Evolutionary conservation across 2,329 filamentous ascomycete species (phyloP).

Genomic region (Alternaria consortialis): DNA sequence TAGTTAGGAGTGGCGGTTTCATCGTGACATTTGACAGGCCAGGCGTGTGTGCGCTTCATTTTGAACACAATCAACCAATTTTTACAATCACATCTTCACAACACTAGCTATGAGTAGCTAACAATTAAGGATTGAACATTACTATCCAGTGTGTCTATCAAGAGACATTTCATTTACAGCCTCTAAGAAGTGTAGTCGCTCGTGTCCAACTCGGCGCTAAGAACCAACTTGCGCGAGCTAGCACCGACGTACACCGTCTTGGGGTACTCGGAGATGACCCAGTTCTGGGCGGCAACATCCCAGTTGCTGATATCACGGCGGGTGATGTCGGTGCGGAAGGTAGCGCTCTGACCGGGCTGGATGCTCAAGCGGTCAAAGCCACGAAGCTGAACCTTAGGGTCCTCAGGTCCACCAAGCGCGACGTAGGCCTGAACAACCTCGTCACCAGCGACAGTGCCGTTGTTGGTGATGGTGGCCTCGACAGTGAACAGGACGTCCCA

Average conservation of each 20-base stretch:
- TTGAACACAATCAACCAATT: not conserved
- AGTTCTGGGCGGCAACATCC: slow-evolving; percentile 82
- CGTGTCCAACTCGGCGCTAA: slow-evolving; percentile 49
- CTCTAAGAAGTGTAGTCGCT: slow-evolving; percentile 25
- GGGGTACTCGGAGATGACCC: slow-evolving; percentile 69
- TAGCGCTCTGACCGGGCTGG: slow-evolving; percentile 70
- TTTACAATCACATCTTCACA: slow-evolving; percentile 1
- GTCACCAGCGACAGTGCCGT: slow-evolving; percentile 69
- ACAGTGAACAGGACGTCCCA: slow-evolving; percentile 76
- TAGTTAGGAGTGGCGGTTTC: not conserved
- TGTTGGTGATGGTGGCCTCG: slow-evolving; percentile 75
- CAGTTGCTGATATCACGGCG: slow-evolving; percentile 88
- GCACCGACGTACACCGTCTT: slow-evolving; percentile 69
- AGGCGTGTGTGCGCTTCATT: not conserved
- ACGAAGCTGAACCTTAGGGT: slow-evolving; percentile 73
- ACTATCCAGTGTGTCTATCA: not conserved
- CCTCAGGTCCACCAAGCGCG: slow-evolving; percentile 78
- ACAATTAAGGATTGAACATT: slow-evolving; percentile 14
- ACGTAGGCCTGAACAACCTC: slow-evolving; percentile 81
- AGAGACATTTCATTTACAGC: not conserved
- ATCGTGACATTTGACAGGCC: not conserved
- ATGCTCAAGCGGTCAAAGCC: slow-evolving; percentile 83
- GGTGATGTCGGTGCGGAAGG: slow-evolving; percentile 74
- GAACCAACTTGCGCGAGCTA: slow-evolving; percentile 65
- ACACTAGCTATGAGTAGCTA: slow-evolving; percentile 3